Percentiles rank a stretch among this genome's conserved stretches.
Evolutionary conservation across 2,329 filamentous ascomycete species (phyloP).

Genomic region (Pezicula carpinea): DNA sequence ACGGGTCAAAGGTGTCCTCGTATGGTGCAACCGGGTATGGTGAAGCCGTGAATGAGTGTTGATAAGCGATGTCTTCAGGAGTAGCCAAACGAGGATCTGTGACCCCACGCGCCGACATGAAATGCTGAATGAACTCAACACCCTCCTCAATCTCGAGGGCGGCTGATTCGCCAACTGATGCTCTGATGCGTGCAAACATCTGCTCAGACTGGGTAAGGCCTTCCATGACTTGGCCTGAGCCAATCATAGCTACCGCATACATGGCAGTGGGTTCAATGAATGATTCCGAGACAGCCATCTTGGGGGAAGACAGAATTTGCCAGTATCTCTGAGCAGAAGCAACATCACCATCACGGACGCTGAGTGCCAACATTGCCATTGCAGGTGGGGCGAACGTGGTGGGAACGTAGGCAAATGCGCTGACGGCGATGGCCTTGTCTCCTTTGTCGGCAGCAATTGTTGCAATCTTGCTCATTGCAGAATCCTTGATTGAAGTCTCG

Average conservation of each 20-base stretch:
- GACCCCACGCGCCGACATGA: slow-evolving; percentile 53
- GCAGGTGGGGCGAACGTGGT: slow-evolving; percentile 53
- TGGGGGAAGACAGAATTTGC: slow-evolving; percentile 63
- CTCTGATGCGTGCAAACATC: slow-evolving; percentile 83
- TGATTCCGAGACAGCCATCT: slow-evolving; percentile 52
- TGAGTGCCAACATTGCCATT: slow-evolving; percentile 80
- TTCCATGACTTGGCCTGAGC: slow-evolving; percentile 78
- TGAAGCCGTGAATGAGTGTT: slow-evolving; percentile 43
- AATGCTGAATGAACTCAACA: slow-evolving; percentile 61
- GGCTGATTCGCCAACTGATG: slow-evolving; percentile 46
- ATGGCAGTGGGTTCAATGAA: slow-evolving; percentile 87
- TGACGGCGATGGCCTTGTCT: slow-evolving; percentile 61
- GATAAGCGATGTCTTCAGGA: slow-evolving; percentile 42
- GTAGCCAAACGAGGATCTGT: slow-evolving; percentile 46
- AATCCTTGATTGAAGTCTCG: slow-evolving; percentile 50
- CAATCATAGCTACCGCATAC: slow-evolving; percentile 84
- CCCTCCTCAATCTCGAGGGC: slow-evolving; percentile 84
- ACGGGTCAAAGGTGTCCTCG: slow-evolving; percentile 86
- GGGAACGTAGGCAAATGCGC: slow-evolving; percentile 58
- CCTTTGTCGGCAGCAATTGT: slow-evolving; percentile 76
- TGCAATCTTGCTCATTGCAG: slow-evolving; percentile 69
- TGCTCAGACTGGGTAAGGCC: slow-evolving; percentile 73
- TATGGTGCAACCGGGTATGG: slow-evolving; percentile 54
- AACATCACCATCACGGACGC: slow-evolving; percentile 77
- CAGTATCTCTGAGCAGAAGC: slow-evolving; percentile 75